Percentiles rank a stretch among this genome's conserved stretches.
These are phyloP conservation scores for Lactifluus subvellereus DNA, from an alignment of 768 basidiomycete genomes.

Conservation along the genomic window DNA sequence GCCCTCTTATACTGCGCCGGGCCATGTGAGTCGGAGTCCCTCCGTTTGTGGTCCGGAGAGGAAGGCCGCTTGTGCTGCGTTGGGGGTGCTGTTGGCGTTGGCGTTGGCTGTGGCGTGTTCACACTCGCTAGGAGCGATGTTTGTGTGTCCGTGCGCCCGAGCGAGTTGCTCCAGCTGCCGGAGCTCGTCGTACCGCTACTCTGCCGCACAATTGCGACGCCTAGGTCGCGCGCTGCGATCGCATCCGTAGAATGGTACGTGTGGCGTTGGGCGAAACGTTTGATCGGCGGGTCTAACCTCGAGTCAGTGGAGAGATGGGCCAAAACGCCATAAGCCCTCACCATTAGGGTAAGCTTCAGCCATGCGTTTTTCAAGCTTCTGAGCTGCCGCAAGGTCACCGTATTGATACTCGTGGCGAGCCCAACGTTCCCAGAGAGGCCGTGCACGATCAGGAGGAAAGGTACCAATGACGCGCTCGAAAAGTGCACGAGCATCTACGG, in stretches of 20 bases:
- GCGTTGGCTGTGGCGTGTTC: constrained; percentile 35
- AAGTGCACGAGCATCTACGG: constrained; percentile 84
- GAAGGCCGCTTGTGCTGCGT: constrained; percentile 30
- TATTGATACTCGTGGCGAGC: constrained; percentile 92
- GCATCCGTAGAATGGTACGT: constrained; percentile 80
- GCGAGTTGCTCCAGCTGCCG: constrained; percentile 16
- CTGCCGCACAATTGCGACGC: constrained; percentile 52
- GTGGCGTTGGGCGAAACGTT: constrained; percentile 84
- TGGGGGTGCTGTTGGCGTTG: constrained; percentile 31
- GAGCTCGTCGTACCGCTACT: constrained; percentile 24
- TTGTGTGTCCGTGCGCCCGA: constrained; percentile 23
- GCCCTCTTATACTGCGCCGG: constrained; percentile 40
- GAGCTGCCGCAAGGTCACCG: constrained; percentile 82
- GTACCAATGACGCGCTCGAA: constrained; percentile 85
- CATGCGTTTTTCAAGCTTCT: constrained; percentile 86
- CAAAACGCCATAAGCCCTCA: constrained; percentile 31
- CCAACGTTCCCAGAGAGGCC: constrained; percentile 95
- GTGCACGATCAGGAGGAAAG: constrained; percentile 71
- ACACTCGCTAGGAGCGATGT: constrained; percentile 19
- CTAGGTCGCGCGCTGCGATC: constrained; percentile 84
- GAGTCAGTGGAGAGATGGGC: background rate
- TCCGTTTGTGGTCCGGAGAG: constrained; percentile 37
- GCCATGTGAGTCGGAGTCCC: constrained; percentile 38
- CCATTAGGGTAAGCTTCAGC: constrained; percentile 83
- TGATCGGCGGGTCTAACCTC: constrained; percentile 76